Conservation (phyloP, 2,329 filamentous ascomycete genomes). For the Sarocladium kiliense region DNA sequence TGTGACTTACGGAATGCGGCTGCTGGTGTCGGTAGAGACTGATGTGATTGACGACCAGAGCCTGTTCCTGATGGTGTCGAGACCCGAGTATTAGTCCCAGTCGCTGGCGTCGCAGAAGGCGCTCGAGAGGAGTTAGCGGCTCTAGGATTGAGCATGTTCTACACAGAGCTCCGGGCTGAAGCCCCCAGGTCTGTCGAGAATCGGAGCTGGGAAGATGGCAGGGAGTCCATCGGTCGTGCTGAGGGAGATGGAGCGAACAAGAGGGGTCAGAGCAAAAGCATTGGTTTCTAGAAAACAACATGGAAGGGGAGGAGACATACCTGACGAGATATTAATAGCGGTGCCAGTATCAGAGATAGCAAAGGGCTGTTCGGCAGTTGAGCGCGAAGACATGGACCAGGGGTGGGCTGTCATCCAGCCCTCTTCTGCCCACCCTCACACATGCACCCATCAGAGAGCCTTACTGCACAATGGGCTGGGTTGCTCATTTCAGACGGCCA, state of each 20-base stretch:
- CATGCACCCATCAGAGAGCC: not conserved
- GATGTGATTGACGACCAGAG: not conserved
- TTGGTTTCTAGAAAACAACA: not conserved
- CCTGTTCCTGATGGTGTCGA: conserved; percentile 2
- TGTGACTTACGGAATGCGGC: not conserved
- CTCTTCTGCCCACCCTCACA: conserved; percentile 5
- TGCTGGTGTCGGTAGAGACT: not conserved
- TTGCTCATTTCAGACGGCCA: not conserved
- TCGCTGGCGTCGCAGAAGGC: not conserved
- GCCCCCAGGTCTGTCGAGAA: not conserved
- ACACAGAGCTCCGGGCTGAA: not conserved
- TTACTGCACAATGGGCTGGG: not conserved
- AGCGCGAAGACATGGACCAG: not conserved
- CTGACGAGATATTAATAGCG: conserved; percentile 4
- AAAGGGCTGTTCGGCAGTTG: not conserved
- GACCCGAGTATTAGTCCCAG: not conserved
- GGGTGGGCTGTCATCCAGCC: not conserved
- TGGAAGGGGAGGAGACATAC: conserved; percentile 1
- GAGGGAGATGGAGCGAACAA: not conserved
- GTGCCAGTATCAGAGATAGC: conserved; percentile 1
- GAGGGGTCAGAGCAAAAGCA: not conserved
- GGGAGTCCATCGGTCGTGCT: not conserved
- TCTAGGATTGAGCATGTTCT: not conserved
- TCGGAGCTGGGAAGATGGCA: not conserved
- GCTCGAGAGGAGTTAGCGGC: not conserved